Evolutionary conservation across 2,329 filamentous ascomycete species (phyloP), one percentile per base, ranked within the genome.

Genomic region (Hypoxylon sp.): DNA sequence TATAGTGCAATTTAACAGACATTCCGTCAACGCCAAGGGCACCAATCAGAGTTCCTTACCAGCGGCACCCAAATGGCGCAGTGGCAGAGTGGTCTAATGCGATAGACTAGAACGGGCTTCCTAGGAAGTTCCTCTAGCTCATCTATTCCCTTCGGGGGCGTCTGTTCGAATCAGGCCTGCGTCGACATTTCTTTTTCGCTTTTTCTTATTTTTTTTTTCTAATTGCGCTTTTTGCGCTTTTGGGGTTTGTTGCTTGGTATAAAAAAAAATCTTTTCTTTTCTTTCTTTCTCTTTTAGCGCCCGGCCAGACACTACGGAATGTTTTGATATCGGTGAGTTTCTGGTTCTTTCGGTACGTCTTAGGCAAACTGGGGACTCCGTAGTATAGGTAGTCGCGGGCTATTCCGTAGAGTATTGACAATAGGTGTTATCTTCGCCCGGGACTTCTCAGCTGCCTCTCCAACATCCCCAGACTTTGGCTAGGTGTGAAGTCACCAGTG

Each of bases 101-200:
- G 51, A 28, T 28, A 44, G 51, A 53, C 51, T 53, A 53, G 51
- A 53, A 53, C 24, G n/a, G n/a, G 24, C 24, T 6, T 26, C 6
- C 24, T 6, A 26, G 24, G 24, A n/a, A n/a, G n/a, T n/a, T n/a
- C 6, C 6, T 26, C 24, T 26, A 26, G 24, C 24, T 26, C 24
- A 53, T 53, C 51, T 44, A 28, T 28, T 53, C 32, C 51, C 51
- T 53, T 53, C 51, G 51, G 51, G 51, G 32, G 51, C 51, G 51
- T 53, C 51, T 53, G 51, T 53, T 53, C 51, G 51, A 53, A 53
- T 53, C 51, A 53, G 51, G 51, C 51, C 51, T 53, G 51, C 51
- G 51, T 53, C 51, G 51, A n/a, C 16, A 32, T 16, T 8, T 4
- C 4, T 26, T 44, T 42, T 24, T 8, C 7, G 12, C 28, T 32